Percentiles rank a stretch among this genome's conserved stretches.
These are phyloP conservation scores for Leonotis leonurus DNA, from an alignment of 257 asterid genomes.

Conservation along the genomic window DNA sequence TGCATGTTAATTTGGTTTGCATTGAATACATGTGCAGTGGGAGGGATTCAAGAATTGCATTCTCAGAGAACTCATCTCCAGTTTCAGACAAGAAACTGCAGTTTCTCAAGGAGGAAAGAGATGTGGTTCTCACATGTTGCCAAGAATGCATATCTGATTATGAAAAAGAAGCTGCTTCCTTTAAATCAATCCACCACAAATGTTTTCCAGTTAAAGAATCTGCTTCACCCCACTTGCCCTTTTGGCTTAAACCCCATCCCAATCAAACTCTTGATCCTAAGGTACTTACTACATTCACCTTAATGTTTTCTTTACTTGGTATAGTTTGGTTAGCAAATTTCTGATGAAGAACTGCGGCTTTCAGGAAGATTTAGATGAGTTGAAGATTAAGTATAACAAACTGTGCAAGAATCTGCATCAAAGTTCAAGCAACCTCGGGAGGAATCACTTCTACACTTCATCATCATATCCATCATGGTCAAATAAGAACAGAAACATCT, in stretches of 20 bases:
- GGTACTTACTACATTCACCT: constrained; percentile 29
- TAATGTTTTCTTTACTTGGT: background rate
- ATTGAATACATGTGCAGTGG: too few species aligned
- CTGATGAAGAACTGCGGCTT: background rate
- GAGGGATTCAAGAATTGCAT: constrained; percentile 34
- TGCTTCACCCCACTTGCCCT: constrained; percentile 49
- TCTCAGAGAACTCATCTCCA: constrained; percentile 32
- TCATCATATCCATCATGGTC: constrained; percentile 41
- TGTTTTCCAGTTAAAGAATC: constrained; percentile 24
- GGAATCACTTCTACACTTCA: constrained; percentile 25
- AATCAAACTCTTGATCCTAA: constrained; percentile 29
- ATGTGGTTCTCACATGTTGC: constrained; percentile 49
- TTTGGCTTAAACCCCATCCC: constrained; percentile 54
- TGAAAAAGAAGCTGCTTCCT: constrained; percentile 48
- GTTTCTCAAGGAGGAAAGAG: constrained; percentile 34
- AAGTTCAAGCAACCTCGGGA: constrained; percentile 26
- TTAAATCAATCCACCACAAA: constrained; percentile 27
- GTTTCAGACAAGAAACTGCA: constrained; percentile 34
- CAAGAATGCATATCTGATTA: constrained; percentile 59
- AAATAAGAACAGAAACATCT: constrained; percentile 25
- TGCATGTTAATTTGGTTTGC: too few species aligned
- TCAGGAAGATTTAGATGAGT: constrained; percentile 49
- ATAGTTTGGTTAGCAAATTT: background rate
- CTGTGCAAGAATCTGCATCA: constrained; percentile 55
- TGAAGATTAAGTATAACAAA: constrained; percentile 69